Evolutionary conservation across 176 grass and related monocot genomes (phyloP).

Genomic region (Musa acuminata): DNA sequence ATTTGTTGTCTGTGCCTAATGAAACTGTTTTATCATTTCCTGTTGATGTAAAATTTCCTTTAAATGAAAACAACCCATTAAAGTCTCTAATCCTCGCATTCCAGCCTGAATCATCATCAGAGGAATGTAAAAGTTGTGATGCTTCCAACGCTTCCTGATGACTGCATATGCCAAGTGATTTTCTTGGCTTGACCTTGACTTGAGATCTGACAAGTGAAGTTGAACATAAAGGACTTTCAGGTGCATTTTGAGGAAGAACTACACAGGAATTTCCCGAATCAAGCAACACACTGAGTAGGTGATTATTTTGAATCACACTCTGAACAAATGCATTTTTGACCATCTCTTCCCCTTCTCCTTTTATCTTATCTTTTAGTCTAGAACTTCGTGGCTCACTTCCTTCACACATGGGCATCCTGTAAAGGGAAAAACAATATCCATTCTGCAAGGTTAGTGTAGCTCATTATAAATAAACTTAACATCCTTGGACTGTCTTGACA

Average conservation of each 20-base stretch:
- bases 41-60: conserved; percentile 21
- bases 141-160: conserved; percentile 35
- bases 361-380: conserved; percentile 91
- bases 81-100: conserved; percentile 25
- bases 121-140: conserved; percentile 23
- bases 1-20: conserved; percentile 14
- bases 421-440: background rate
- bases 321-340: conserved; percentile 72
- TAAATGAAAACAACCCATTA: conserved; percentile 20
- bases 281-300: conserved; percentile 48
- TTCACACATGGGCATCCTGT: conserved; percentile 49
- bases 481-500: background rate
- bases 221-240: conserved; percentile 38
- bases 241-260: conserved; percentile 51
- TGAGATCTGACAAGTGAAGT: conserved; percentile 33
- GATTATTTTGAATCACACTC: conserved; percentile 83
- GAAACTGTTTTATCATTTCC: conserved; percentile 21
- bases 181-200: conserved; percentile 36
- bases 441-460: background rate
- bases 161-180: conserved; percentile 30
- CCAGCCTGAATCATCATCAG: conserved; percentile 16
- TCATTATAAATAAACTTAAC: background rate
- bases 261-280: conserved; percentile 55
- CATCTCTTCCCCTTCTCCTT: conserved; percentile 69
- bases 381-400: conserved; percentile 65